Base-by-base conservation (phyloP, 805 yeast species). In the Yamadazyma ubonensis region DNA sequence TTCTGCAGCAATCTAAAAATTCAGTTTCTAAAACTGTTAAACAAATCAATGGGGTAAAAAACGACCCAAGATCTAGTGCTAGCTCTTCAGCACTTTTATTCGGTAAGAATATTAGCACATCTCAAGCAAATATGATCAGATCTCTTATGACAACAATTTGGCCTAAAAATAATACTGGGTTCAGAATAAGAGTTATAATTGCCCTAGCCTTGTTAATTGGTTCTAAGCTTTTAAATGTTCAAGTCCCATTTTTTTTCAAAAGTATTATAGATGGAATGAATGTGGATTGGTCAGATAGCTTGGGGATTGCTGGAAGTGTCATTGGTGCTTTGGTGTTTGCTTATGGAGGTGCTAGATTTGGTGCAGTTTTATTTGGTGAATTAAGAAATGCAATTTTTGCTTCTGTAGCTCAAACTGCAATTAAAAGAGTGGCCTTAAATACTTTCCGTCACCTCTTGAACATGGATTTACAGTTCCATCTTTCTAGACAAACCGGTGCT, bases 351-450 rank as follows among this genome's bases (percentile, higher is more conserved):
- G 95, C 98, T 0, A 71, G 99, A 43, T 88, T 93, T 55, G 96
- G 98, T 21, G 84, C 98, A 3, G 96, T 91, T 2, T 63, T 93
- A 11, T 87, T 93, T 63, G 98, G 98, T 22, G 99, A 93, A 59
- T 69, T 93, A 46, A 71, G 98, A 52, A 93, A 93, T 58, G 99
- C 99, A 0, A 81, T 93, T 4, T 93, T 93, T 68, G 97, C 98
- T 0, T 78, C 84, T 18, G 99, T 93, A 21, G 95, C 96, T 9
- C 99, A 93, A 61, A 79, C 81, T 52, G 97, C 99, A 17, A 91
- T 93, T 52, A 79, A 88, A 58, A 76, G 82, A 39, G 97, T 93
- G 25, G 96, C 98, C 2, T 70, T 81, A 35, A 86, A 85, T 55
- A 89, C 97, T 0, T 93, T 91, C 60, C 72, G 69, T 31, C 98